Conservation (phyloP, 106 monocot genomes). For the Dendrobium chrysotoxum region DNA sequence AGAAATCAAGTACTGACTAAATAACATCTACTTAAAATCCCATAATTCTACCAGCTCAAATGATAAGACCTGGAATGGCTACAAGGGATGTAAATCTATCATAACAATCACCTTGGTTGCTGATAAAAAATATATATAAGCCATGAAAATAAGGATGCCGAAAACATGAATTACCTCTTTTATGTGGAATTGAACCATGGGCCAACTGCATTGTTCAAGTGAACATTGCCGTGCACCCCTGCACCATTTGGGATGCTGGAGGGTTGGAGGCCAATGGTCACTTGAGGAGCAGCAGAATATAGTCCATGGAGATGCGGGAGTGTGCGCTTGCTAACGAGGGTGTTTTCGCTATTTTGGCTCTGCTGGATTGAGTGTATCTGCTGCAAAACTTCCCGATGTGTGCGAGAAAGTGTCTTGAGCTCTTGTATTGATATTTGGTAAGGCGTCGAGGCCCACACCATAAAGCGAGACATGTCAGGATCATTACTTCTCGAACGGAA, state of each 20-base stretch:
- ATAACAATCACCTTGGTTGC: constrained; percentile 27
- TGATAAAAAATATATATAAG: constrained; percentile 8
- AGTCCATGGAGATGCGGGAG: constrained; percentile 43
- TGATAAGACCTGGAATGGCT: constrained; percentile 10
- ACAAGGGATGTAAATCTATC: constrained; percentile 9
- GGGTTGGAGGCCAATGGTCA: constrained; percentile 36
- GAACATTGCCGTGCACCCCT: constrained; percentile 48
- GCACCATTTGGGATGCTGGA: constrained; percentile 33
- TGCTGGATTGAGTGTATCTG: constrained; percentile 63
- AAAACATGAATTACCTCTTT: constrained; percentile 9
- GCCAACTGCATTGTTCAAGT: constrained; percentile 30
- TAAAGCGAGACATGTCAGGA: constrained; percentile 85
- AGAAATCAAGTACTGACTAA: too few relatives aligned
- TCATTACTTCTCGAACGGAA: constrained; percentile 79
- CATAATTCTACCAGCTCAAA: constrained; percentile 35
- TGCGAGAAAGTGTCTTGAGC: constrained; percentile 64
- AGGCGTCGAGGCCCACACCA: constrained; percentile 66
- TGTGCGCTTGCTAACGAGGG: constrained; percentile 25
- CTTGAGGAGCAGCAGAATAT: constrained; percentile 30
- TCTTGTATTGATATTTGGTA: constrained; percentile 43
- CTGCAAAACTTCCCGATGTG: constrained; percentile 69
- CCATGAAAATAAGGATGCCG: constrained; percentile 14
- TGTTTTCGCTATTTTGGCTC: constrained; percentile 23
- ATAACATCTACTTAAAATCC: constrained; percentile 16
- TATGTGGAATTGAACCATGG: constrained; percentile 58